Evolutionary conservation across 2,329 filamentous ascomycete genomes (phyloP), one percentile per base, ranked within the genome.

Genomic region (Claviceps sp.): DNA sequence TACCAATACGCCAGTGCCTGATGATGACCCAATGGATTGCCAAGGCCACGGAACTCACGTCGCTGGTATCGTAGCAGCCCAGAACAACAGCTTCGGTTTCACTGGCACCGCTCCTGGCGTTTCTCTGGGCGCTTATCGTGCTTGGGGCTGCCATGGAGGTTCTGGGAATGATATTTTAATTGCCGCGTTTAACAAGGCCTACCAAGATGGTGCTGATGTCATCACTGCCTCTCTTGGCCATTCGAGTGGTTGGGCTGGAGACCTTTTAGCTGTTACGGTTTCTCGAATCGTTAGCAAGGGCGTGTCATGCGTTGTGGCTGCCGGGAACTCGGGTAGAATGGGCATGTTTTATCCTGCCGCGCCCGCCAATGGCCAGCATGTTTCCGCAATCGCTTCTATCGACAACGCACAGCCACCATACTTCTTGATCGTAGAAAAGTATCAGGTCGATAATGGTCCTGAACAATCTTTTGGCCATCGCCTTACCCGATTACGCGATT

Each of bases 1-100:
- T 42, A 51, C 54, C 48, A 70, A 69, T 55, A 65, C 59, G 1
- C 70, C 71, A 6, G 54, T 64, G 0, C 74, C 76, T 1, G 75
- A 75, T 56, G 46, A 64, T 2, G 74, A 79, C 55, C 80, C 79
- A 2, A 75, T 76, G 59, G 76, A 76, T 56, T 80, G 77, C 58
- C 64, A 61, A 2, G 80, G 80, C 2, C 80, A 84, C 62, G 80
- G 81, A 34, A 80, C 77, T 1, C 79, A 81, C 62, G 77, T 81
- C 22, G 72, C 79, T 1, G 81, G 82, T 38, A 82, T 80, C 55
- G 73, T 85, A 42, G 81, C 78, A 2, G 80, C 79, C 1, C 75
- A 80, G 61, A 61, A 65, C 46, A 71, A 80, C 60, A 62, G 68
- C 0, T 72, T 73, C 41, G 73, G 73, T n/a, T 77, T 81, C 58